These are phyloP conservation scores for Exophiala phaeomuriformis DNA, from an alignment of 2,329 filamentous ascomycete species.

Conservation along the genomic window DNA sequence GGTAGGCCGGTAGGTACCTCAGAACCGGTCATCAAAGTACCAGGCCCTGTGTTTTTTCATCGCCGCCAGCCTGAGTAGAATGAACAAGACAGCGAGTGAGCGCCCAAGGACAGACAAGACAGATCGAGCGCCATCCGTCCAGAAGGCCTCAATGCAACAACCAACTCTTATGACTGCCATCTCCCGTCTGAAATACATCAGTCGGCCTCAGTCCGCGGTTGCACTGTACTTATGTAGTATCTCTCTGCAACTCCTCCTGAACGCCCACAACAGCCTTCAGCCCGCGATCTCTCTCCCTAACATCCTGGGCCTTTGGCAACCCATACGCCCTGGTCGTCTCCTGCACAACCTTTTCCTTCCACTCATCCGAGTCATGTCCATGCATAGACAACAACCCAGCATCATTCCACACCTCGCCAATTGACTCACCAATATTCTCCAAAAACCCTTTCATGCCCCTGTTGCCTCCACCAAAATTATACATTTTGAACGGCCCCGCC, in stretches of 20 bases:
- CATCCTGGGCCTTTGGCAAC: constrained; percentile 9
- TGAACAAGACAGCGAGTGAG: too few relatives aligned
- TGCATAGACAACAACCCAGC: constrained; percentile 31
- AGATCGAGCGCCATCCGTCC: too few relatives aligned
- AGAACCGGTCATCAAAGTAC: too few relatives aligned
- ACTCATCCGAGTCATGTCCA: not conserved
- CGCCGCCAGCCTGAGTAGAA: too few relatives aligned
- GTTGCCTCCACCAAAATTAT: constrained; percentile 52
- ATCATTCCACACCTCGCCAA: constrained; percentile 49
- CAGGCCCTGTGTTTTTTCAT: too few relatives aligned
- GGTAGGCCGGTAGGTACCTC: too few relatives aligned
- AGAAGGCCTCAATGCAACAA: too few relatives aligned
- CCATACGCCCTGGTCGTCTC: constrained; percentile 20
- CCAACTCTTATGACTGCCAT: too few relatives aligned
- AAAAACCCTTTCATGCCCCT: constrained; percentile 49
- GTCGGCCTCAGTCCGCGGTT: not conserved
- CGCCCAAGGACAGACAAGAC: too few relatives aligned
- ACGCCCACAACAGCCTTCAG: constrained; percentile 10
- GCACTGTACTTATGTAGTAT: not conserved
- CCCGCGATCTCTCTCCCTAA: constrained; percentile 11
- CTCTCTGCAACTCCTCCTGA: constrained; percentile 6
- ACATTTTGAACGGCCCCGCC: constrained; percentile 52
- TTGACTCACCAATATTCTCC: constrained; percentile 50
- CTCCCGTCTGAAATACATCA: too few relatives aligned
- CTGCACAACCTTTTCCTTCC: constrained; percentile 15